Conservation (phyloP, 2,329 filamentous ascomycete species). For the Paecilomyces niveus region DNA sequence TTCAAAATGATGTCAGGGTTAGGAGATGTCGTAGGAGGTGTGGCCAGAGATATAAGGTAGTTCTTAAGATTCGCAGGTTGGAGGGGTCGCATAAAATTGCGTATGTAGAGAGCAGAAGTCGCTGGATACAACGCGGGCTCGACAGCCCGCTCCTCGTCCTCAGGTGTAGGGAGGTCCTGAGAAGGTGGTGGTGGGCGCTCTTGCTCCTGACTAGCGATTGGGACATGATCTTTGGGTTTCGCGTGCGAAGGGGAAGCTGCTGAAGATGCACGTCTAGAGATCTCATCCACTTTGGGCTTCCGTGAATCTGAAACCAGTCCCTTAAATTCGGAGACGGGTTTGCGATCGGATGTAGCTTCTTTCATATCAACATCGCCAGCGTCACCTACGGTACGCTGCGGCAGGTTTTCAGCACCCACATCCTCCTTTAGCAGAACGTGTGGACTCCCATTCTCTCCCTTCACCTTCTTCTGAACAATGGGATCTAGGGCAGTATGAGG, state of each 20-base stretch:
- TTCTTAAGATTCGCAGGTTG: slow-evolving; percentile 59
- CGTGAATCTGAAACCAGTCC: slow-evolving; percentile 8
- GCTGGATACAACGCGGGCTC: slow-evolving; percentile 61
- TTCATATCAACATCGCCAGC: not conserved
- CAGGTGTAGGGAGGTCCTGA: slow-evolving; percentile 21
- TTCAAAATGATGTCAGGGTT: slow-evolving; percentile 53
- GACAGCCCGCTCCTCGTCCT: slow-evolving; percentile 32
- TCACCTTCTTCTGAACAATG: slow-evolving; percentile 49
- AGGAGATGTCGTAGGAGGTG: slow-evolving; percentile 45
- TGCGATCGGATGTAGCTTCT: not conserved
- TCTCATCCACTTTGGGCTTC: slow-evolving; percentile 16
- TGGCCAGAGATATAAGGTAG: slow-evolving; percentile 64
- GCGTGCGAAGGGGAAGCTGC: slow-evolving; percentile 22
- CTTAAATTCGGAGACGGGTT: slow-evolving; percentile 5
- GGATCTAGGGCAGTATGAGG: slow-evolving; percentile 51
- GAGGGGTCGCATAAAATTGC: slow-evolving; percentile 81
- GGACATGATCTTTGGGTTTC: slow-evolving; percentile 44
- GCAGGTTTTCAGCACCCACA: slow-evolving; percentile 3
- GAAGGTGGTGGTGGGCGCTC: slow-evolving; percentile 18
- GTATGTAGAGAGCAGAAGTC: slow-evolving; percentile 77
- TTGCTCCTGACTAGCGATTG: slow-evolving; percentile 18
- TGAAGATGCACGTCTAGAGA: slow-evolving; percentile 4
- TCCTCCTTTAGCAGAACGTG: slow-evolving; percentile 25
- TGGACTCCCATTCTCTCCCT: slow-evolving; percentile 24
- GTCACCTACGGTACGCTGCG: not conserved